Conservation (phyloP, 1,284 basidiomycete species). For the Prillingera fragicola region DNA sequence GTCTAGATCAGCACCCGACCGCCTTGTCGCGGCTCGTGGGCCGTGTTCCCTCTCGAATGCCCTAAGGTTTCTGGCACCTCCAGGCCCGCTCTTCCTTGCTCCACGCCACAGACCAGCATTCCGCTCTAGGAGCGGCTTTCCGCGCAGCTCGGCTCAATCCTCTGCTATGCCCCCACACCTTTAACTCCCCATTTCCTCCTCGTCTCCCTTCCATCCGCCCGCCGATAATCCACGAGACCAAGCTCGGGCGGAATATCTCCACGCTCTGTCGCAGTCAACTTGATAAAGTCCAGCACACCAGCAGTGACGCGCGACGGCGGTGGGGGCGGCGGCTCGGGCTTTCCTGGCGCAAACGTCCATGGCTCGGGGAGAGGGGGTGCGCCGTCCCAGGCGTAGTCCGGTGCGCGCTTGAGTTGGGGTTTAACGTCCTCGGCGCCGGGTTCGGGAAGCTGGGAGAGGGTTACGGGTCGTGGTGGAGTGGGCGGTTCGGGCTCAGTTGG, state of each 20-base stretch:
- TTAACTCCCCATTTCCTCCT: conserved; percentile 19
- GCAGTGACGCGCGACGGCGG: conserved; percentile 25
- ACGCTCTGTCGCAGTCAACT: conserved; percentile 37
- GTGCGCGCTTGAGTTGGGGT: conserved; percentile 3
- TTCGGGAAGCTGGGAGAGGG: conserved; percentile 9
- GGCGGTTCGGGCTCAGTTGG: conserved; percentile 1
- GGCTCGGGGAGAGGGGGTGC: conserved; percentile 31
- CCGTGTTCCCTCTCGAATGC: no score
- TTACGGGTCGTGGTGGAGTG: conserved; percentile 1
- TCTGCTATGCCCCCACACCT: conserved; percentile 11
- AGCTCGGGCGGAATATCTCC: conserved; percentile 44
- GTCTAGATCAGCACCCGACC: no score
- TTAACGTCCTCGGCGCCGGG: conserved; percentile 9
- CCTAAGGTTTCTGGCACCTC: no score
- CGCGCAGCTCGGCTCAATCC: not conserved
- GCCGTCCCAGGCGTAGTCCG: conserved; percentile 32
- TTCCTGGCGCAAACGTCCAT: conserved; percentile 32
- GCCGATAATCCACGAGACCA: conserved; percentile 40
- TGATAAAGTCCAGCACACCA: conserved; percentile 42
- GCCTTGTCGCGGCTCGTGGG: no score
- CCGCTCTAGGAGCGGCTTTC: not conserved
- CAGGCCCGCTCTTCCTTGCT: not conserved
- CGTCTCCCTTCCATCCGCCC: conserved; percentile 11
- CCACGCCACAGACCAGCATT: not conserved
- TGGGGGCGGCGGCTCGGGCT: conserved; percentile 3